Evolutionary conservation across 2,329 filamentous ascomycete species (phyloP), one percentile per base, ranked within the genome.

Genomic region (Akanthomyces dipterigenus): DNA sequence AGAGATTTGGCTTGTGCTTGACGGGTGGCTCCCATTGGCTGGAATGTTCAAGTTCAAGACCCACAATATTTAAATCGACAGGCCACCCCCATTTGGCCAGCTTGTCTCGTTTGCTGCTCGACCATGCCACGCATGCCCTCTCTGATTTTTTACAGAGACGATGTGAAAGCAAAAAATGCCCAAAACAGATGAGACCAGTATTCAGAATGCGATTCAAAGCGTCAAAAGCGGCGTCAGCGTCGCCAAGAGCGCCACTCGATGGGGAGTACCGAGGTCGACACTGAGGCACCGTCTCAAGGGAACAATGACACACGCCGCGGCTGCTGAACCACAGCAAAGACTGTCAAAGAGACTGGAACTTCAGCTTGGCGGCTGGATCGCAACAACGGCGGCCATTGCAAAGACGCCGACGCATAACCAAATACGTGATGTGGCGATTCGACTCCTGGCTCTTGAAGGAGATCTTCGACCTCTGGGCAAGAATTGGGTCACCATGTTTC

Each of bases 261-360:
- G 45, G 46, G 56, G 46, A 5, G 56, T 59, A 1, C 56, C 56
- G 14, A 36, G 46, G 5, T 42, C 56, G 16, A 59, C 56, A 7
- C 38, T 59, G 36, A 42, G 34, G 38, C 22, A 43, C 16, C 46
- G 56, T 5, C 26, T 59, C 14, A 50, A 43, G 12, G 56, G 56
- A 18, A 58, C 31, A 18, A 31, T n/a, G 34, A 49, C 46, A 16
- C 46, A 51, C 31, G 18, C 22, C 9, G 38, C 22, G 11, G 56
- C 46, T 2, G 34, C 46, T 26, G 56, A 59, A 20, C 20, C 36
- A 36, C 22, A 42, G 24, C 57, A 64, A 11, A 50, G 62, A 5
- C 59, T 64, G 14, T 62, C 55, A 8, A 56, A 49, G n/a, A n/a
- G 55, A 20, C 55, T 62, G 22, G 64, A 65, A 22, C 5, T 16